Base-by-base conservation (phyloP, 2,329 filamentous ascomycete genomes). In the Pseudonectria foliicola region DNA sequence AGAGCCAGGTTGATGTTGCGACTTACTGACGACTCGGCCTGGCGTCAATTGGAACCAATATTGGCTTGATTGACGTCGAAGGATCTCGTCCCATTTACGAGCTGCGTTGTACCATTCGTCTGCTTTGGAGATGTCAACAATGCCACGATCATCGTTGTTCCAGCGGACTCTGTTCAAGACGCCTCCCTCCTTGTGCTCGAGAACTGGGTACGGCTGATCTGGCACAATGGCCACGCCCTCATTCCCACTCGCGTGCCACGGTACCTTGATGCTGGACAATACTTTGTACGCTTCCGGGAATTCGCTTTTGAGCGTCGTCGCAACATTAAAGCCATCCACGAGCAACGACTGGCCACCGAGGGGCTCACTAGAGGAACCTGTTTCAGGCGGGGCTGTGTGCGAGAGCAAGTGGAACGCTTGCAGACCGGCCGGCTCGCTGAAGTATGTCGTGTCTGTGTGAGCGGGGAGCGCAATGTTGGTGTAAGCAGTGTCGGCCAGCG, bases 361-460 rank as follows among this genome's bases (percentile, higher is more conserved):
- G 2, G 41, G 52, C 1, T 57, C 54, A 11, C 50, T 66, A 39
- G 47, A 61, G 38, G 46, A 40, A n/a, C 43, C 37, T 12, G 39
- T 43, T n/a, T 52, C 51, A 1, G 52, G 47, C 3, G 59, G 57
- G 14, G 77, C 73, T 3, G 70, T 62, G 7, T 79, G 82, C 0
- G 85, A 92, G 18, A 96, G 73, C 30, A 95, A 69, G 55, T 98
- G 92, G 60, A 98, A 93, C 16, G 92, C 80, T 59, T 98, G 92
- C 24, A 98, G 72, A 8, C 90, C 87, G 3, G 85, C 81, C 0
- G 92, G 90, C 44, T 96, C 90, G 14, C 79, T 88, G 63, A 96
- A 96, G 61, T 98, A 96, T 1, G 90, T 95, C 6, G 78, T 96
- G 62, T 98, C 92, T 1, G 90, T 96, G 60, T 98, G 92, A 1